Conservation (phyloP, 2,329 filamentous ascomycete genomes). For the Penicillium sp. region DNA sequence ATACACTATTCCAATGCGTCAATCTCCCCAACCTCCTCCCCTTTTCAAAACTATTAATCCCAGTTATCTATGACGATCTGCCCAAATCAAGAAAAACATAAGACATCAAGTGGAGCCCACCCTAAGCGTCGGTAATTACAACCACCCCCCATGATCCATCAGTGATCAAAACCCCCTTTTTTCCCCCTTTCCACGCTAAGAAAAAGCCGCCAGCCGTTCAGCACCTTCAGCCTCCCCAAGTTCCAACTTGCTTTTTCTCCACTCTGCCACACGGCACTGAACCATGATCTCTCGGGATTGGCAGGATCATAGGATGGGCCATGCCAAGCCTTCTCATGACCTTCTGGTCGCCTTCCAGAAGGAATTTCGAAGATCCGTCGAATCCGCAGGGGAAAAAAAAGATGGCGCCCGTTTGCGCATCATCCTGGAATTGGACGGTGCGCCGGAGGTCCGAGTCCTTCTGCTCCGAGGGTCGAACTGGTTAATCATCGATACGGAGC, state of each 20-base stretch:
- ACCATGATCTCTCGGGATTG: slow-evolving; percentile 23
- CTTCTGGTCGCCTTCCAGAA: slow-evolving; percentile 36
- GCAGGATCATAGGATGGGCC: slow-evolving; percentile 8
- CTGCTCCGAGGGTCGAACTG: not conserved
- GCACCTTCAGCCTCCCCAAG: slow-evolving; percentile 8
- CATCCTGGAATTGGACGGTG: slow-evolving; percentile 26
- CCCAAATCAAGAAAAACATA: not conserved
- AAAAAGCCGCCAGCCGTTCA: slow-evolving; percentile 26
- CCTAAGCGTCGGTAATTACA: slow-evolving; percentile 28
- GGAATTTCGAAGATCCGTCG: slow-evolving; percentile 30
- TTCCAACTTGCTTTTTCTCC: slow-evolving; percentile 17
- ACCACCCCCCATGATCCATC: slow-evolving; percentile 17
- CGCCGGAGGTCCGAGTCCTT: slow-evolving; percentile 24
- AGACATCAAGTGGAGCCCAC: slow-evolving; percentile 18
- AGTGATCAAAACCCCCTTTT: not conserved
- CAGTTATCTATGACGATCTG: slow-evolving; percentile 1
- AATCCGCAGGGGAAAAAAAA: slow-evolving; percentile 20
- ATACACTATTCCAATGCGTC: not conserved
- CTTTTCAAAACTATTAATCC: not conserved
- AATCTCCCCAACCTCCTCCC: not conserved
- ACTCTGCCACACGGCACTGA: slow-evolving; percentile 26
- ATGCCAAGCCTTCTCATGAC: slow-evolving; percentile 35
- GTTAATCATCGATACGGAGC: too few relatives aligned
- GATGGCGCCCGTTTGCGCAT: slow-evolving; percentile 14
- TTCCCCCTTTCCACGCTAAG: slow-evolving; percentile 28